Evolutionary conservation across 73 alveolate species (phyloP).

Genomic region (Diophrys sp.): DNA sequence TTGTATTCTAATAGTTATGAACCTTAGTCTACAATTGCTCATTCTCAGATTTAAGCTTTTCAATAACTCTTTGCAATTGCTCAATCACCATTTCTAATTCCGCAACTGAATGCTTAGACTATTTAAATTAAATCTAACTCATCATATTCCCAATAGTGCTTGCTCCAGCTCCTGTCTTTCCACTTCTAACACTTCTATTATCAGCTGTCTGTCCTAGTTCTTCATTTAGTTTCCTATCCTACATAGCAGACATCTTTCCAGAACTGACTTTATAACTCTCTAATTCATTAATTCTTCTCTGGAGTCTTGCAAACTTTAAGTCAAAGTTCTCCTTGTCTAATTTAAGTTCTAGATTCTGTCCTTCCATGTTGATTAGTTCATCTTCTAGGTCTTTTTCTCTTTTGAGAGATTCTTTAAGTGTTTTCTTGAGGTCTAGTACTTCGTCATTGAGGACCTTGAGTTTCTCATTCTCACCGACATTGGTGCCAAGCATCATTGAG

Average conservation of each 20-base stretch:
- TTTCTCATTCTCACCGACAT: conserved; percentile 34
- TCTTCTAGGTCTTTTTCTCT: conserved; percentile 24
- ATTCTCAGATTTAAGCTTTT: conserved; percentile 18
- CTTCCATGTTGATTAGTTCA: conserved; percentile 38
- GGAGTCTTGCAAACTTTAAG: conserved; percentile 46
- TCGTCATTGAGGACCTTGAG: not conserved
- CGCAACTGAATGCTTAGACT: conserved; percentile 5
- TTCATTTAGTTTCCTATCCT: not conserved
- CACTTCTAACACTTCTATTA: not conserved
- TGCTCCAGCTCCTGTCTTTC: not conserved
- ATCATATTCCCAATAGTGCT: not conserved
- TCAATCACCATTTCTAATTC: conserved; percentile 40
- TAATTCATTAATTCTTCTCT: conserved; percentile 45
- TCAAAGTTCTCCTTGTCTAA: conserved; percentile 51
- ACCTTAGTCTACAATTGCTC: conserved; percentile 15
- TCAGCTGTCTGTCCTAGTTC: not conserved
- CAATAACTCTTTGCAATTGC: conserved; percentile 18
- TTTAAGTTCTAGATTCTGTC: conserved; percentile 40
- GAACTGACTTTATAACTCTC: conserved; percentile 34
- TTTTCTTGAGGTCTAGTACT: conserved; percentile 38
- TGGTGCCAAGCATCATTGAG: conserved; percentile 4
- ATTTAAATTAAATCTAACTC: not conserved
- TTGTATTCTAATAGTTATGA: conserved; percentile 6
- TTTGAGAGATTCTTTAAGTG: conserved; percentile 11
- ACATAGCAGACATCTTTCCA: not conserved